Evolutionary conservation across 2,329 filamentous ascomycete species (phyloP).

Genomic region (Tolypocladium album): DNA sequence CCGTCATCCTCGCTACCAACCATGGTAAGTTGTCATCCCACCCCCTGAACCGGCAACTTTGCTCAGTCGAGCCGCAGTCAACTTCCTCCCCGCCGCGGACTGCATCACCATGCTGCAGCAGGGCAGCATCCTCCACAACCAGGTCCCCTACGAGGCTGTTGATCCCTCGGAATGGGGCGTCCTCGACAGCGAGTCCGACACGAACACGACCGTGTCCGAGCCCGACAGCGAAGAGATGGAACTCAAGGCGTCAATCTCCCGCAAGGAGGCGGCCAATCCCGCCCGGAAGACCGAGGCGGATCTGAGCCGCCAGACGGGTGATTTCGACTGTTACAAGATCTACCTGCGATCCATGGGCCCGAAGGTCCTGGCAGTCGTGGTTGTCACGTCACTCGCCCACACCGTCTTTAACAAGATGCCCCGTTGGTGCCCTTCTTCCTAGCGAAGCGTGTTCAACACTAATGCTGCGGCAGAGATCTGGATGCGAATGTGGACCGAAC

Average conservation of each 20-base stretch:
- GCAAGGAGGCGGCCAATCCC: neutral
- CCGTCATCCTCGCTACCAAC: slow-evolving; percentile 32
- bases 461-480: neutral
- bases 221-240: neutral
- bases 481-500: neutral
- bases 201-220: neutral
- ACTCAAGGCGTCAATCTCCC: neutral
- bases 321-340: neutral
- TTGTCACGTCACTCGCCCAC: neutral
- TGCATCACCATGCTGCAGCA: slow-evolving; percentile 14
- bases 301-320: neutral
- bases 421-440: neutral
- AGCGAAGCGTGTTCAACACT: neutral
- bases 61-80: neutral
- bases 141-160: slow-evolving; percentile 10
- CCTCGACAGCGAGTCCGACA: neutral
- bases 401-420: neutral
- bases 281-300: neutral
- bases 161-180: neutral
- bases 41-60: neutral
- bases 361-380: neutral
- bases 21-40: neutral
- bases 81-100: slow-evolving; percentile 12
- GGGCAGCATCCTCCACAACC: slow-evolving; percentile 10
- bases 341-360: neutral